These are phyloP conservation scores for Musa troglodytarum DNA, from an alignment of 176 grass and related monocot genomes.

Conservation along the genomic window DNA sequence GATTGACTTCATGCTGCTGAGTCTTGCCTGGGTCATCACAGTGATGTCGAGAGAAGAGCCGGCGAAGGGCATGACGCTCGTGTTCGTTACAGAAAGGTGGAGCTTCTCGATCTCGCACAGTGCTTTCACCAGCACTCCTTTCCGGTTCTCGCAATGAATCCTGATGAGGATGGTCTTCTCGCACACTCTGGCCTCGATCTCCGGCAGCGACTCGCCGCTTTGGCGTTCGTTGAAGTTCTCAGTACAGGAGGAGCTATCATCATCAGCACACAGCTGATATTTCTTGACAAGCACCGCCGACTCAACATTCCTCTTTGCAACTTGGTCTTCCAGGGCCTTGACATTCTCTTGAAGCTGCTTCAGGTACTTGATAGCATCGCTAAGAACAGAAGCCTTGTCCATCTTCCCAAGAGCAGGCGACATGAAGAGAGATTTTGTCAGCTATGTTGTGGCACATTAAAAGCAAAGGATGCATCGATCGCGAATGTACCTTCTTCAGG, in stretches of 20 bases:
- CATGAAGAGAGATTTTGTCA: not conserved
- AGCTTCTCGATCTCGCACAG: constrained; percentile 55
- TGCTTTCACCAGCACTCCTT: constrained; percentile 52
- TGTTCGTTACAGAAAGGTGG: constrained; percentile 67
- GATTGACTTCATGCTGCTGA: not conserved
- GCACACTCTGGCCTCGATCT: constrained; percentile 77
- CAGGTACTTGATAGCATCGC: constrained; percentile 94
- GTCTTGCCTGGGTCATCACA: constrained; percentile 55
- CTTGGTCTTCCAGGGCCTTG: constrained; percentile 47
- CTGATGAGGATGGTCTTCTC: constrained; percentile 64
- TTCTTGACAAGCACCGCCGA: constrained; percentile 74
- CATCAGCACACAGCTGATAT: constrained; percentile 45
- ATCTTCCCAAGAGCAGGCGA: constrained; percentile 28
- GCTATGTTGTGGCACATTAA: not conserved
- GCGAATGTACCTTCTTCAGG: constrained; percentile 59
- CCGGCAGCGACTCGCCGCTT: constrained; percentile 32
- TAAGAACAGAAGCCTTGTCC: constrained; percentile 94
- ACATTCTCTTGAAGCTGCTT: constrained; percentile 83
- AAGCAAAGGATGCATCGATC: too few relatives aligned
- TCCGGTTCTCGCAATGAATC: constrained; percentile 87
- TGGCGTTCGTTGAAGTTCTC: constrained; percentile 37
- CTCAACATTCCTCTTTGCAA: constrained; percentile 56
- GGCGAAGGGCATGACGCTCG: constrained; percentile 82
- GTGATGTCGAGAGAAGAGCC: constrained; percentile 74
- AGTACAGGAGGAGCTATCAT: constrained; percentile 50